These are phyloP conservation scores for Leccinum longicurvipes DNA, from an alignment of 768 basidiomycete genomes.

Conservation along the genomic window DNA sequence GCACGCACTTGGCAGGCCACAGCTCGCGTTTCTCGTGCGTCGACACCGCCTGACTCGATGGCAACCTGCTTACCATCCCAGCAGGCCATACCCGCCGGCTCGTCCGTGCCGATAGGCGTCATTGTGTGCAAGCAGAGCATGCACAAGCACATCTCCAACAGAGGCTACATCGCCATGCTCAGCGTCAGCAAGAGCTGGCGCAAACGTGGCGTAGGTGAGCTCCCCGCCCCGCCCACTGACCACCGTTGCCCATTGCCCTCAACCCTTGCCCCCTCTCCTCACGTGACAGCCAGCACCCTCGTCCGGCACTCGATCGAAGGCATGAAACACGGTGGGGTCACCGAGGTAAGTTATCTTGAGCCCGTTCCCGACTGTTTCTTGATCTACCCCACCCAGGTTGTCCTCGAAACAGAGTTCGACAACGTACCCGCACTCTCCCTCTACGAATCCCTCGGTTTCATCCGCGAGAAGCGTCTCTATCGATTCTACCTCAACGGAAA, in stretches of 20 bases:
- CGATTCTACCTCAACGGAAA: slow-evolving; percentile 98
- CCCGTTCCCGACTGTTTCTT: not conserved
- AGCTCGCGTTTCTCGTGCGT: slow-evolving; percentile 75
- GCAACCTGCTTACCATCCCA: not conserved
- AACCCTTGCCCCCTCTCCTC: slow-evolving; percentile 10
- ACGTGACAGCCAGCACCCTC: slow-evolving; percentile 71
- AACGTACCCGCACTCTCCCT: slow-evolving; percentile 84
- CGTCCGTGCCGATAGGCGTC: slow-evolving; percentile 71
- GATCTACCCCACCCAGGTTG: slow-evolving; percentile 50
- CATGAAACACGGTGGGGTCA: slow-evolving; percentile 80
- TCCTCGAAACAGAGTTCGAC: slow-evolving; percentile 95
- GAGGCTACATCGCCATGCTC: slow-evolving; percentile 99
- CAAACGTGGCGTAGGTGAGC: slow-evolving; percentile 89
- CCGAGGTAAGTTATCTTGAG: slow-evolving; percentile 63
- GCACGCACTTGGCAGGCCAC: slow-evolving; percentile 70
- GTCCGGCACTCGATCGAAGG: slow-evolving; percentile 78
- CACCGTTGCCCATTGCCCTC: slow-evolving; percentile 1
- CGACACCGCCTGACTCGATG: accelerated
- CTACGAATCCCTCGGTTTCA: slow-evolving; percentile 91
- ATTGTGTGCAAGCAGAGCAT: slow-evolving; percentile 97
- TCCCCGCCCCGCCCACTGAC: not conserved
- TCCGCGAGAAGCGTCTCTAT: slow-evolving; percentile 90
- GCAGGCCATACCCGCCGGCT: slow-evolving; percentile 29
- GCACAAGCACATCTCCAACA: slow-evolving; percentile 69
- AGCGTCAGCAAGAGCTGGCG: slow-evolving; percentile 82